These are phyloP conservation scores for Ganoderma lucidum DNA, from an alignment of 1,284 basidiomycete species.

Conservation along the genomic window DNA sequence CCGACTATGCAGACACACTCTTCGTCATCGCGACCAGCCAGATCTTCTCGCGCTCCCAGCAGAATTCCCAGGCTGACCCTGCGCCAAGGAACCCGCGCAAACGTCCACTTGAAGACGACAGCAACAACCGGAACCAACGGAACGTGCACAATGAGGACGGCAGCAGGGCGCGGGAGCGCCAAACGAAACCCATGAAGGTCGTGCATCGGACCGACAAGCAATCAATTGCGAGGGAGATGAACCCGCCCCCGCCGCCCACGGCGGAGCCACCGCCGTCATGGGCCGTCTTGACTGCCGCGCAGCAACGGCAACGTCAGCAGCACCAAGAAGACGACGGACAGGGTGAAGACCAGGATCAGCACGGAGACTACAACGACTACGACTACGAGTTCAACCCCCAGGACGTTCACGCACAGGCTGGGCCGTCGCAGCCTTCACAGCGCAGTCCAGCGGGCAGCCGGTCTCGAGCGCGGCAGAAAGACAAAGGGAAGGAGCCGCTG, in stretches of 20 bases:
- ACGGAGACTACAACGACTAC: conserved; percentile 3
- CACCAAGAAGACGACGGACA: neutral
- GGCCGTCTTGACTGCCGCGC: conserved; percentile 31
- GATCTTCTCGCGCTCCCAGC: conserved; percentile 43
- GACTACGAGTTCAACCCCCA: conserved; percentile 7
- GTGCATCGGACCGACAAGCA: conserved; percentile 56
- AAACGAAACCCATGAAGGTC: conserved; percentile 56
- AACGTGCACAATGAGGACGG: conserved; percentile 11
- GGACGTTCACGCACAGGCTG: conserved; percentile 13
- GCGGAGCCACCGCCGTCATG: conserved; percentile 26
- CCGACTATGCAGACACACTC: conserved; percentile 65
- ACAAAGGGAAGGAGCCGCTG: conserved; percentile 54
- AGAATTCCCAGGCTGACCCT: conserved; percentile 17
- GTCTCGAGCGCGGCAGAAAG: neutral
- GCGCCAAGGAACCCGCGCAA: conserved; percentile 22
- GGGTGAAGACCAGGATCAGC: neutral
- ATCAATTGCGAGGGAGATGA: conserved; percentile 35
- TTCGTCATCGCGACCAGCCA: conserved; percentile 82
- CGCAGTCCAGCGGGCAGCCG: neutral
- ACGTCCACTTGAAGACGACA: conserved; percentile 33
- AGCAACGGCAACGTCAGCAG: conserved; percentile 8
- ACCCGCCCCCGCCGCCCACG: conserved; percentile 12
- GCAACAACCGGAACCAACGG: neutral
- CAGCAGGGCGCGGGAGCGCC: neutral
- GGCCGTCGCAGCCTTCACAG: conserved; percentile 23